Evolutionary conservation across 352 stramenopile species (phyloP).

Genomic region (Globisporangium canariense): DNA sequence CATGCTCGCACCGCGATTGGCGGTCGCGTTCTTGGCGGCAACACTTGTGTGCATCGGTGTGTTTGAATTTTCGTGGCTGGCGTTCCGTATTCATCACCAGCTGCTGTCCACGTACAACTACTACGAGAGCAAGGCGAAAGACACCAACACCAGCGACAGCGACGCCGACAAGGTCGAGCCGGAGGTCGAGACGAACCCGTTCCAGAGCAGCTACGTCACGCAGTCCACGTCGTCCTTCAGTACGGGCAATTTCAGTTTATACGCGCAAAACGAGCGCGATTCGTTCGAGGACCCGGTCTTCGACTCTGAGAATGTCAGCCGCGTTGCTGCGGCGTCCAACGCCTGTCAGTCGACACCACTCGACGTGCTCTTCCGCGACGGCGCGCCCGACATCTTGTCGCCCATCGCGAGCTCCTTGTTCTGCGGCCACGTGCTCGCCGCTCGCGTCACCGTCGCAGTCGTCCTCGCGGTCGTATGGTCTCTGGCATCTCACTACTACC

Average conservation of each 20-base stretch:
- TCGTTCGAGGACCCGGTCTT: constrained; percentile 29
- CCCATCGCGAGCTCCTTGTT: constrained; percentile 26
- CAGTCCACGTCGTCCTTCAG: constrained; percentile 28
- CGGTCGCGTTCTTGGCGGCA: constrained; percentile 22
- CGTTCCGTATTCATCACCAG: constrained; percentile 44
- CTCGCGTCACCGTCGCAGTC: constrained; percentile 20
- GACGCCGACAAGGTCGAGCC: constrained; percentile 19
- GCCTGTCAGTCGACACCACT: constrained; percentile 19
- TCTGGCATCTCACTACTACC: constrained; percentile 23
- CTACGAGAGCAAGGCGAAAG: constrained; percentile 30
- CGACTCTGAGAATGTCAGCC: constrained; percentile 15
- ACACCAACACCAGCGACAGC: neutral
- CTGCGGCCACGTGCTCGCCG: constrained; percentile 23
- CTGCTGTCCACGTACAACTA: constrained; percentile 39
- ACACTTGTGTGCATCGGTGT: constrained; percentile 35
- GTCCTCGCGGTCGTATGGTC: constrained; percentile 31
- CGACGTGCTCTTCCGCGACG: constrained; percentile 27
- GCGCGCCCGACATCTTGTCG: constrained; percentile 21
- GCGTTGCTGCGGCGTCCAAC: neutral
- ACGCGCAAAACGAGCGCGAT: constrained; percentile 30
- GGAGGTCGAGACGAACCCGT: constrained; percentile 12
- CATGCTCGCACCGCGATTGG: constrained; percentile 32
- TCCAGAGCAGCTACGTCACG: constrained; percentile 30
- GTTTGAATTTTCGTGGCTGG: constrained; percentile 58
- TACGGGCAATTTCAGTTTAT: constrained; percentile 17